Percentiles rank a stretch among this genome's conserved stretches.
Conservation (phyloP, 805 yeast species). For the Ogataea neopini region DNA sequence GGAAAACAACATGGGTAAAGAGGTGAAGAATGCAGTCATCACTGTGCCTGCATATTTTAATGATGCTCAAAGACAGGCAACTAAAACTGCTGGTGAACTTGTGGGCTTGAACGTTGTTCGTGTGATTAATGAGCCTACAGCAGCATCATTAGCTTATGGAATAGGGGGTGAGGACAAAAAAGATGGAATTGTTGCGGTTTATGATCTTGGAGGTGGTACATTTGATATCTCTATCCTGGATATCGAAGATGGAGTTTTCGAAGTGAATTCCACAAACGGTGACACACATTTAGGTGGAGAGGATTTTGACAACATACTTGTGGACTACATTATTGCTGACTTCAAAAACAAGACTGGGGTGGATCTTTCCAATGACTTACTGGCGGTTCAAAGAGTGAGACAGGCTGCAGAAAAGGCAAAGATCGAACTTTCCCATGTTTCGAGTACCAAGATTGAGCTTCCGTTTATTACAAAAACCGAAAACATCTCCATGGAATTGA, state of each 20-base stretch:
- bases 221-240: conserved; percentile 94
- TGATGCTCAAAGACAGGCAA: conserved; percentile 88
- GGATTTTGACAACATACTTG: conserved; percentile 82
- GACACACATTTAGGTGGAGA: conserved; percentile 92
- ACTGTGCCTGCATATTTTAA: conserved; percentile 89
- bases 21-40: conserved; percentile 84
- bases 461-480: conserved; percentile 67
- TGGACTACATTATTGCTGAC: conserved; percentile 73
- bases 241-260: conserved; percentile 95
- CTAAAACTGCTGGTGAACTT: conserved; percentile 93
- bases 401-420: conserved; percentile 90
- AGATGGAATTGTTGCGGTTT: conserved; percentile 79
- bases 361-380: conserved; percentile 62
- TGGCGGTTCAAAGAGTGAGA: conserved; percentile 83
- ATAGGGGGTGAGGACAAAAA: conserved; percentile 59
- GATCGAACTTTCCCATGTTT: conserved; percentile 78
- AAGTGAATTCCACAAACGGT: conserved; percentile 94
- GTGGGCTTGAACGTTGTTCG: conserved; percentile 87
- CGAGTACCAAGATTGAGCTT: conserved; percentile 71
- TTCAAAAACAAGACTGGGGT: conserved; percentile 72
- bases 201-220: conserved; percentile 98
- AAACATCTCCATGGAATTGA: conserved; percentile 45
- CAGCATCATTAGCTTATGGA: conserved; percentile 92
- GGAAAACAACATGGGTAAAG: conserved; percentile 74
- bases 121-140: conserved; percentile 87